These are phyloP conservation scores for Apiospora koreana DNA, from an alignment of 2,329 filamentous ascomycete genomes.

Conservation along the genomic window DNA sequence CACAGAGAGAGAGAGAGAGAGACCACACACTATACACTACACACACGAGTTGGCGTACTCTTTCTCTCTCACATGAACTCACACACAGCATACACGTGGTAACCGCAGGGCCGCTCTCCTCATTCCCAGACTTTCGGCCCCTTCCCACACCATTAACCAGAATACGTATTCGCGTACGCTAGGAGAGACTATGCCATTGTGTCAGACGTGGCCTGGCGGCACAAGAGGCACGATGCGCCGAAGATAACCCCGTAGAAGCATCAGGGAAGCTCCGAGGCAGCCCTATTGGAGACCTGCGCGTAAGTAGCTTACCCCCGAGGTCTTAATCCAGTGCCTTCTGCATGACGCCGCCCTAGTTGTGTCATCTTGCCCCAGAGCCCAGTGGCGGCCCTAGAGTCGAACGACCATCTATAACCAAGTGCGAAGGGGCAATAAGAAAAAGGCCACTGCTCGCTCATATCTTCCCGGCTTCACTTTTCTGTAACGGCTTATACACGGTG, in stretches of 20 bases:
- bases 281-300: constrained; percentile 7
- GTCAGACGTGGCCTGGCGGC: background rate
- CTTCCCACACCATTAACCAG: background rate
- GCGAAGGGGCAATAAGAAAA: background rate
- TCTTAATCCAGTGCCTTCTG: background rate
- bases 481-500: background rate
- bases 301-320: constrained; percentile 1
- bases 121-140: background rate
- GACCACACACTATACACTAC: background rate
- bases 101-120: background rate
- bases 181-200: background rate
- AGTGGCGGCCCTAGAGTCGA: background rate
- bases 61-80: background rate
- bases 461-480: background rate
- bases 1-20: too few species aligned
- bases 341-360: background rate
- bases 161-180: background rate
- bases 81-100: constrained; percentile 2
- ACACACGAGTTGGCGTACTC: background rate
- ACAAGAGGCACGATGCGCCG: constrained; percentile 7
- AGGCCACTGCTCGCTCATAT: background rate
- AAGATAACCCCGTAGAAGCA: background rate
- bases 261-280: background rate
- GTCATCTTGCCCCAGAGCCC: constrained; percentile 1
- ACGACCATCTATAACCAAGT: background rate